phyloP scores from a whole-genome alignment of 352 stramenopile species.

The Pythium aristosporum region DNA sequence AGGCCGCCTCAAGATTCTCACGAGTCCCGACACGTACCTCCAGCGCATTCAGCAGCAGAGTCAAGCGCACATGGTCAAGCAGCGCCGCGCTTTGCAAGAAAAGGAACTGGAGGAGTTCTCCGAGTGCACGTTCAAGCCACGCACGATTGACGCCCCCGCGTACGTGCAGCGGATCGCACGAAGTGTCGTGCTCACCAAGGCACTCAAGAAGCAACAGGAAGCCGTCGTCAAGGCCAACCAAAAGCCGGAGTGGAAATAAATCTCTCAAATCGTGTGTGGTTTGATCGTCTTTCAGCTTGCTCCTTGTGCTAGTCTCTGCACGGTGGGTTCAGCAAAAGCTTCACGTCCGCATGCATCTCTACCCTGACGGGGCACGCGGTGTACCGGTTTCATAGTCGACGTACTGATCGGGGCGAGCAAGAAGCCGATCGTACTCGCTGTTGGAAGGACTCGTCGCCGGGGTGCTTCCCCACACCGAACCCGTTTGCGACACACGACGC shows the following conservation, averaged over 20 bases:
- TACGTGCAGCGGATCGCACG: slow-evolving; percentile 84
- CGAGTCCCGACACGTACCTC: slow-evolving; percentile 77
- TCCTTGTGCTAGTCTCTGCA: too few species aligned
- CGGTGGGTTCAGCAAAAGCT: not conserved
- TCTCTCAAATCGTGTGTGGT: too few species aligned
- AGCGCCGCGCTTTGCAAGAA: slow-evolving; percentile 70
- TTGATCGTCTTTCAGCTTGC: too few species aligned
- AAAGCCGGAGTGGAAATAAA: slow-evolving; percentile 71
- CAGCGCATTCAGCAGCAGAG: slow-evolving; percentile 80
- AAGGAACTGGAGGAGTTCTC: slow-evolving; percentile 83
- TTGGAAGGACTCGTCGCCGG: slow-evolving; percentile 19
- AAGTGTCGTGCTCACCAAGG: slow-evolving; percentile 71
- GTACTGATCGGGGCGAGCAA: slow-evolving; percentile 7
- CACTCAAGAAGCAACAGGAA: slow-evolving; percentile 59
- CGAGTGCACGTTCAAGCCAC: slow-evolving; percentile 84
- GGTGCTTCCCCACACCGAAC: slow-evolving; percentile 16
- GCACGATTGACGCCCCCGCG: slow-evolving; percentile 78
- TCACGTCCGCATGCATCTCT: not conserved
- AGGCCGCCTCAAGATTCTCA: slow-evolving; percentile 78
- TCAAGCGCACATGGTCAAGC: slow-evolving; percentile 67
- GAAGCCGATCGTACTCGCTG: slow-evolving; percentile 23
- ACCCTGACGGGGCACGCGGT: slow-evolving; percentile 2
- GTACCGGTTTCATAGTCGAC: slow-evolving; percentile 1
- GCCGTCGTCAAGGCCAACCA: slow-evolving; percentile 36
- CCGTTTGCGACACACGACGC: slow-evolving; percentile 21